Base-by-base conservation (phyloP, 441 rosid species). In the Hura crepitans region DNA sequence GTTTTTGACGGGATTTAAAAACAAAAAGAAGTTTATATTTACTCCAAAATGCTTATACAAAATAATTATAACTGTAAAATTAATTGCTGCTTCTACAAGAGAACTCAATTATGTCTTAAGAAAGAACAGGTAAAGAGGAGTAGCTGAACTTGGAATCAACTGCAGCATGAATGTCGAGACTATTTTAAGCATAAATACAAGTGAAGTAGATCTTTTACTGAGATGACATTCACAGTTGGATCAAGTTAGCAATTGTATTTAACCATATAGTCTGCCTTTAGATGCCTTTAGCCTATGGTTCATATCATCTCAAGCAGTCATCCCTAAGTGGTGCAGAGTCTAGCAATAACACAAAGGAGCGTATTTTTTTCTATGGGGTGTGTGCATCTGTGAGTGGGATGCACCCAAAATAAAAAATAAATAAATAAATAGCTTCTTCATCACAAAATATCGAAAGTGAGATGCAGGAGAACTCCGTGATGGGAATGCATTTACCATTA, bases 401-500 rank as follows among this genome's bases (percentile, higher is more conserved):
- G 31, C n/a, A n/a, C n/a, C n/a, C n/a, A n/a, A n/a, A n/a, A n/a
- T n/a, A n/a, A n/a, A n/a, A n/a, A n/a, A n/a, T n/a, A n/a, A n/a
- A n/a, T n/a, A n/a, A n/a, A n/a, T n/a, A n/a, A n/a, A n/a, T n/a
- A n/a, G n/a, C n/a, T n/a, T n/a, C n/a, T n/a, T n/a, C n/a, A n/a
- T n/a, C n/a, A n/a, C n/a, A n/a, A n/a, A n/a, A 25, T 42, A 30
- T 13, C 33, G 14, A 42, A 55, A 37, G 53, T 35, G 53, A 42
- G 53, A 55, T 22, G 45, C 56, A 55, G 5, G 45, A 55, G 12
- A 33, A 33, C 27, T 66, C 20, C 46, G 13, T 33, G 17, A 51
- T 54, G n/a, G 25, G 33, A 15, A 23, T 1, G 63, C 13, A 37
- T 53, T 10, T 81, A 90, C 98, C 97, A 49, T 89, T 79, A 87